A percentile compares a stretch with the other conserved stretches of the same genome.
Conservation (phyloP, 2,329 filamentous ascomycete species). For the Thermoascus crustaceus region DNA sequence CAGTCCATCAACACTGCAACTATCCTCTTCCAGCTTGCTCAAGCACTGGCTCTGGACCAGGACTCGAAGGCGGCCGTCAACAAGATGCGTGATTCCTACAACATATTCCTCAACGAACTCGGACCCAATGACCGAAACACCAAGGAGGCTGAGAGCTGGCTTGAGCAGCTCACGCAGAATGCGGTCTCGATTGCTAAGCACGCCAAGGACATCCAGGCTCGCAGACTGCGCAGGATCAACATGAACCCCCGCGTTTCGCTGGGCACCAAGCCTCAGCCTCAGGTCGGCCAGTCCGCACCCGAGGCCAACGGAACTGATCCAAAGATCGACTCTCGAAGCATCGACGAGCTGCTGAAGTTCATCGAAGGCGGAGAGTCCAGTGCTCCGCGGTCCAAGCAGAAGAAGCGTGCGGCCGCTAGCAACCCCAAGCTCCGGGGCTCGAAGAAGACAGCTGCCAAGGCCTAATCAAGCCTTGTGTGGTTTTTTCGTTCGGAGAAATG, state of each 20-base stretch:
- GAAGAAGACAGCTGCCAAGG: slow-evolving; percentile 28
- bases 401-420: slow-evolving; percentile 35
- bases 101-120: slow-evolving; percentile 81
- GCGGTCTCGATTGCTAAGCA: slow-evolving; percentile 92
- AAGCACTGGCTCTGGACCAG: slow-evolving; percentile 89
- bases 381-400: slow-evolving; percentile 34
- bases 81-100: slow-evolving; percentile 94
- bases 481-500: neutral
- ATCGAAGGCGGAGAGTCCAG: slow-evolving; percentile 63
- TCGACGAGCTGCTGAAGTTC: slow-evolving; percentile 88
- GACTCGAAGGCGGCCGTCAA: slow-evolving; percentile 86
- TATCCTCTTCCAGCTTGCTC: slow-evolving; percentile 91
- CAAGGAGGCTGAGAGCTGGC: slow-evolving; percentile 93
- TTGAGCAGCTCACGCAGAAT: slow-evolving; percentile 91
- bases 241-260: slow-evolving; percentile 55
- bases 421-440: slow-evolving; percentile 38
- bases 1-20: slow-evolving; percentile 89
- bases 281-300: slow-evolving; percentile 51
- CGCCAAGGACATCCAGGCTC: slow-evolving; percentile 73
- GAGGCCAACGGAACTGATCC: slow-evolving; percentile 38
- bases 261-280: slow-evolving; percentile 53
- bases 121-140: slow-evolving; percentile 93
- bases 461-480: slow-evolving; percentile 13
- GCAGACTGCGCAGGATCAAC: slow-evolving; percentile 62
- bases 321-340: slow-evolving; percentile 62